Percentiles rank a stretch among this genome's conserved stretches.
Evolutionary conservation across 345 rosid genomes (phyloP).

Genomic region (Citrus hindsii): DNA sequence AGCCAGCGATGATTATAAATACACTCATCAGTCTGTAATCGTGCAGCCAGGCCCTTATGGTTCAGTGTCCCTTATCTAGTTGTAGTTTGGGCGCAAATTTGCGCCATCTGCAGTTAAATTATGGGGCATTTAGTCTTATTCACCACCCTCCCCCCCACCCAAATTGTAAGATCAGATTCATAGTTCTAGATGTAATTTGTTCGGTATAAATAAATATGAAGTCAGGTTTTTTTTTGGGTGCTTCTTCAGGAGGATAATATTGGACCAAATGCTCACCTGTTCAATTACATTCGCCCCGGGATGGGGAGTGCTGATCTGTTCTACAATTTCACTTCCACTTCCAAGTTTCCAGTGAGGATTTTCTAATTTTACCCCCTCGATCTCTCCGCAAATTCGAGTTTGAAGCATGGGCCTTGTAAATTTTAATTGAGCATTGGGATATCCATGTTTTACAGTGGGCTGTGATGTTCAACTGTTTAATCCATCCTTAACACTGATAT

Average conservation of each 20-base stretch:
- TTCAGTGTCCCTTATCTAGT: background rate
- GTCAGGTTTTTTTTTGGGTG: background rate
- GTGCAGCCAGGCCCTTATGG: background rate
- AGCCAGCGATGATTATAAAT: slow-evolving; percentile 21
- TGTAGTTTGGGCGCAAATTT: slow-evolving; percentile 1
- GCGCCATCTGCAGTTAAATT: background rate
- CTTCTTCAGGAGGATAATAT: background rate
- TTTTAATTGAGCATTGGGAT: background rate
- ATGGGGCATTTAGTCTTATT: background rate
- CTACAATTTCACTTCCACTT: too few species aligned
- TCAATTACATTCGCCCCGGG: too few species aligned
- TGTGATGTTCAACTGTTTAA: too few species aligned
- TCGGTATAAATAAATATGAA: background rate
- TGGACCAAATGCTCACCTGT: background rate
- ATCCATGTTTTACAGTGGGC: background rate
- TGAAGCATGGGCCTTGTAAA: background rate
- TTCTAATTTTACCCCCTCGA: too few species aligned
- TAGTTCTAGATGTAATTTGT: slow-evolving; percentile 3
- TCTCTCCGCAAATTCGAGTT: background rate
- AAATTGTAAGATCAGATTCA: background rate
- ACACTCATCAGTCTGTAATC: background rate
- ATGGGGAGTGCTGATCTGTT: too few species aligned
- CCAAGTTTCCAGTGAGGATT: too few species aligned
- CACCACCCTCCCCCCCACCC: too few species aligned
- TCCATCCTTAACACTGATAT: too few species aligned